Base-by-base conservation (phyloP, 768 basidiomycete species). In the Amanita inopinata region DNA sequence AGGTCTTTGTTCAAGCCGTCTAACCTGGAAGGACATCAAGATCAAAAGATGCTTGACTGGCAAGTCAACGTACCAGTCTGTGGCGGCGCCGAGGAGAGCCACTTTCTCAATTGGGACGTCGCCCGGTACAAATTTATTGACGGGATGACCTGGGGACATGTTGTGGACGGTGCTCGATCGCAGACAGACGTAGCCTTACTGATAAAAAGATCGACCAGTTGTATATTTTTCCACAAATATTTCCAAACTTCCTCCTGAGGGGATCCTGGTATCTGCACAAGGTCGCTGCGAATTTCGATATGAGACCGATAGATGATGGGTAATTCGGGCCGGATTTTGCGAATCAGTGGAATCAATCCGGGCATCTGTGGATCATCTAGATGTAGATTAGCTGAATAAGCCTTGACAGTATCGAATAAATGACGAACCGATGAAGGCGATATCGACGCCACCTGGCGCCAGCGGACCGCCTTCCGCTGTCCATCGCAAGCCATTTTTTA, bases 1-100 rank as follows among this genome's bases (percentile, higher is more conserved):
- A 92, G 73, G 3, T 87, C 78, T 69, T 94, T 97, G 78, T 92
- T 96, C 51, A 97, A 69, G 27, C 93, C 93, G 61, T 97, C 93
- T 45, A 97, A 78, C 74, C 83, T 83, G 40, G n/a, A n/a, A n/a
- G n/a, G n/a, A 6, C 12, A 40, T 32, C 39, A 25, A n/a, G n/a
- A n/a, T n/a, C n/a, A n/a, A 15, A 33, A 27, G 18, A 38, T 44
- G 15, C 38, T 6, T 14, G 25, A 22, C 35, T 44, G 30, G 36
- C n/a, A n/a, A n/a, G n/a, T n/a, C n/a, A n/a, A 60, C 79, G 48
- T 47, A 84, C 85, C 83, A 88, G 59, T 90, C 87, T 33, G 87
- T 89, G 18, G 87, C 81, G 53, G 87, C 87, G 55, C 85, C 84
- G 40, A 90, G 68, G 23, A 90, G 71, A 27, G 77, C 63, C 38